Percentiles rank a stretch among this genome's conserved stretches.
phyloP scores from a whole-genome alignment of 805 yeast genomes.

The Spathaspora hagerdaliae region DNA sequence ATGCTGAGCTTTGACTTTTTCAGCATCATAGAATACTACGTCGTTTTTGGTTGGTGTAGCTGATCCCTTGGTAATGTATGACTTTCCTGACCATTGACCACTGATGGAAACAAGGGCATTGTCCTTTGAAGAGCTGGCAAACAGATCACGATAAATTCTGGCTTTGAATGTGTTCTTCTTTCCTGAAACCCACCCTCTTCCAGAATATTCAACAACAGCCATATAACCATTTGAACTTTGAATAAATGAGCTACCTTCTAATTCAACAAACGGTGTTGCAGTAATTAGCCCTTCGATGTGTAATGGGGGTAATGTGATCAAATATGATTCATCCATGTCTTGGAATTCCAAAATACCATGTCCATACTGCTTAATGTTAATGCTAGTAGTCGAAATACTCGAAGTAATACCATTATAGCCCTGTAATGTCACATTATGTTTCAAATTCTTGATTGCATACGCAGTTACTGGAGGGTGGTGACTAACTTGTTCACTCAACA shows the following conservation, averaged over 20 bases:
- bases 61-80: slow-evolving; percentile 58
- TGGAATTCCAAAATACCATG: slow-evolving; percentile 74
- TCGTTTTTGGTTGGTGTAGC: slow-evolving; percentile 41
- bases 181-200: slow-evolving; percentile 94
- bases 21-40: slow-evolving; percentile 63
- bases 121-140: slow-evolving; percentile 46
- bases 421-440: slow-evolving; percentile 63
- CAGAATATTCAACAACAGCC: slow-evolving; percentile 74
- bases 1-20: slow-evolving; percentile 45
- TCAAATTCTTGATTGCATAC: slow-evolving; percentile 73
- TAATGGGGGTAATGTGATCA: slow-evolving; percentile 87
- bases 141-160: slow-evolving; percentile 56
- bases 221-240: slow-evolving; percentile 77
- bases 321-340: slow-evolving; percentile 60
- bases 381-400: slow-evolving; percentile 70
- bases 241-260: slow-evolving; percentile 83
- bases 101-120: slow-evolving; percentile 72
- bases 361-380: slow-evolving; percentile 88
- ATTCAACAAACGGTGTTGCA: slow-evolving; percentile 92
- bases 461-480: slow-evolving; percentile 99
- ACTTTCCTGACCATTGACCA: slow-evolving; percentile 91
- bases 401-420: slow-evolving; percentile 92
- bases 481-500: slow-evolving; percentile 87
- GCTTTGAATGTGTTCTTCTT: slow-evolving; percentile 93
- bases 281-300: slow-evolving; percentile 91